A percentile compares a stretch with the other conserved stretches of the same genome.
Evolutionary conservation across 2,329 filamentous ascomycete species (phyloP).

Genomic region (Beauveria asiatica): DNA sequence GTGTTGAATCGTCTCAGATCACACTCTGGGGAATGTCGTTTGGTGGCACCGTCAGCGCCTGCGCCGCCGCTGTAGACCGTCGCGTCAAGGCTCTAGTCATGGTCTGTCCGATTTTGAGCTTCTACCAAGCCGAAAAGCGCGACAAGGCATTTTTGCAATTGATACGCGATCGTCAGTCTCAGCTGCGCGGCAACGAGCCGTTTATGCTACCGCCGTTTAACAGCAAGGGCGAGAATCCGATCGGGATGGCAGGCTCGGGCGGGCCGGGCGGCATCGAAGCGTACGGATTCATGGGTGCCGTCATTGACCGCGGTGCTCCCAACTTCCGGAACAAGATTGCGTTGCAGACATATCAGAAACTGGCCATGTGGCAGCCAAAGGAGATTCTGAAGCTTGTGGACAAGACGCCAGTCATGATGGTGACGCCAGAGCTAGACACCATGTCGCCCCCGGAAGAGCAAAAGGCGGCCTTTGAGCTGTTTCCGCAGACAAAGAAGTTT

Average conservation of each 20-base stretch:
- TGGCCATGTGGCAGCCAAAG: constrained; percentile 17
- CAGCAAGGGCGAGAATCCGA: constrained; percentile 27
- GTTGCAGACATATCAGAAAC: constrained; percentile 20
- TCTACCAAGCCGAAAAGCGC: constrained; percentile 2
- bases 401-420: constrained; percentile 19
- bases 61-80: constrained; percentile 21
- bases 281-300: constrained; percentile 16
- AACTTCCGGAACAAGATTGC: constrained; percentile 20
- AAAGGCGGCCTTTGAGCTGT: constrained; percentile 5
- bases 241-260: constrained; percentile 21
- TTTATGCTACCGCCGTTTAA: constrained; percentile 28
- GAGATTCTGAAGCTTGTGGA: constrained; percentile 15
- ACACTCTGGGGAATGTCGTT: constrained; percentile 24
- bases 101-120: background rate
- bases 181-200: constrained; percentile 28
- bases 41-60: constrained; percentile 19
- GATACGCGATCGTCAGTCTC: constrained; percentile 31
- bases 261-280: constrained; percentile 12
- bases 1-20: constrained; percentile 24
- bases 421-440: constrained; percentile 21
- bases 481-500: constrained; percentile 39
- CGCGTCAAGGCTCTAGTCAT: background rate
- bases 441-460: constrained; percentile 24
- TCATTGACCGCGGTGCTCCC: constrained; percentile 12
- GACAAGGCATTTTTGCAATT: constrained; percentile 22